Base-by-base conservation (phyloP, 2,329 filamentous ascomycete genomes). In the Pochonia chlamydosporia region DNA sequence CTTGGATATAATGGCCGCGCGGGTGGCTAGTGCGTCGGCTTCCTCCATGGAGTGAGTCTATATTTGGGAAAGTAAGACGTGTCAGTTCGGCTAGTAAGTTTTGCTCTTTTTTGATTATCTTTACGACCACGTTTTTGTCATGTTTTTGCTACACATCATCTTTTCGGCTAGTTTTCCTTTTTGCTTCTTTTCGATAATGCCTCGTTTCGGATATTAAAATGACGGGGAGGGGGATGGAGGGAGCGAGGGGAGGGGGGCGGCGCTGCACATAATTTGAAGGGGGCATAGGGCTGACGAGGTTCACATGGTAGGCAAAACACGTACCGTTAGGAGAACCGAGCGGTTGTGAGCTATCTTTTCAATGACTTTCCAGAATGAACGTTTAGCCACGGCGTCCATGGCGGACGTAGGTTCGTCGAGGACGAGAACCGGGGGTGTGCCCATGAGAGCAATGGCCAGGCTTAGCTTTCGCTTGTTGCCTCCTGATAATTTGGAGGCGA, bases 11-110 rank as follows among this genome's bases (percentile, higher is more conserved):
- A 62, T 56, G 40, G 52, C 57, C 14, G 36, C n/a, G 2, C 87
- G 76, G 35, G 81, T 82, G 0, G 89, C 89, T 1, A 96, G 74
- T 1, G 87, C 87, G 58, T 93, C 88, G 0, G 89, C 89, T 66
- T 95, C 89, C 63, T 95, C 89, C 89, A 95, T 95, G 39, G 80
- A 85, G 63, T 95, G 89, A 0, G 89, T 95, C 0, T 56, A n/a
- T 20, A 28, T 1, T 7, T n/a, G 13, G 2, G n/a, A 9, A 16
- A 28, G 3, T 21, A 16, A 31, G 25, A 20, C n/a, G n/a, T n/a
- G n/a, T n/a, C n/a, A n/a, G n/a, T n/a, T n/a, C n/a, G n/a, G n/a
- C n/a, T n/a, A n/a, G n/a, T n/a, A n/a, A n/a, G n/a, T n/a, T n/a
- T n/a, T n/a, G n/a, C n/a, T n/a, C n/a, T n/a, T n/a, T n/a, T n/a